These are phyloP conservation scores for Stevia rebaudiana DNA, from an alignment of 140 eudicot genomes.

Conservation along the genomic window DNA sequence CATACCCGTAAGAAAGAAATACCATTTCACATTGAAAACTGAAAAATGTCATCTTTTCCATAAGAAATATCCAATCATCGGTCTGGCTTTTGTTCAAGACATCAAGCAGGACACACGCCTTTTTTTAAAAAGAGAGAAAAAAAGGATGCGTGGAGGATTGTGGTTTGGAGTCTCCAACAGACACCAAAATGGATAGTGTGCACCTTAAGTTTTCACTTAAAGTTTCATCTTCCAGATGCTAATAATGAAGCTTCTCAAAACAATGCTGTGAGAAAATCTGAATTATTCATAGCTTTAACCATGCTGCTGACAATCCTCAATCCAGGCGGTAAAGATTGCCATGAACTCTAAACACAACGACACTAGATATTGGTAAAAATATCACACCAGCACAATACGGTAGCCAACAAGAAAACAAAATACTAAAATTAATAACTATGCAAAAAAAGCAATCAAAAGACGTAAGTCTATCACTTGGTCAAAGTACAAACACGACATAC, in stretches of 20 bases:
- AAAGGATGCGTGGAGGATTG: conserved; percentile 5
- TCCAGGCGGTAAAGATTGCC: conserved; percentile 51
- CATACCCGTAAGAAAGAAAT: conserved; percentile 7
- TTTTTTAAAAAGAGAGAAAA: conserved; percentile 12
- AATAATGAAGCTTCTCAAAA: conserved; percentile 24
- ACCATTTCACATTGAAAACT: conserved; percentile 6
- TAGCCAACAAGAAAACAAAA: conserved; percentile 9
- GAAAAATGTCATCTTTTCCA: conserved; percentile 9
- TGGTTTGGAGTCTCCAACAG: conserved; percentile 19
- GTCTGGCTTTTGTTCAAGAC: conserved; percentile 13
- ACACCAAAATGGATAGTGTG: conserved; percentile 9
- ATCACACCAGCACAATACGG: conserved; percentile 22
- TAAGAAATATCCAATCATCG: conserved; percentile 15
- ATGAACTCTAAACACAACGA: conserved; percentile 42
- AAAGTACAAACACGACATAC: conserved; percentile 4
- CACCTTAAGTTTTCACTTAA: conserved; percentile 14
- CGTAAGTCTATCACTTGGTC: background rate
- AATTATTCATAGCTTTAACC: conserved; percentile 40
- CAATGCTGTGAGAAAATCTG: conserved; percentile 26
- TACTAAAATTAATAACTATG: conserved; percentile 16
- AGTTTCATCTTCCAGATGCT: conserved; percentile 25
- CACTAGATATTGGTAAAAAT: conserved; percentile 28
- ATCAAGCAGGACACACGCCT: conserved; percentile 1
- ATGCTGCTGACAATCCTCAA: conserved; percentile 57
- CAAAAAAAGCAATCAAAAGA: conserved; percentile 4